These are phyloP conservation scores for Solanum hybrid DNA, from an alignment of 305 asterid genomes.

Conservation along the genomic window DNA sequence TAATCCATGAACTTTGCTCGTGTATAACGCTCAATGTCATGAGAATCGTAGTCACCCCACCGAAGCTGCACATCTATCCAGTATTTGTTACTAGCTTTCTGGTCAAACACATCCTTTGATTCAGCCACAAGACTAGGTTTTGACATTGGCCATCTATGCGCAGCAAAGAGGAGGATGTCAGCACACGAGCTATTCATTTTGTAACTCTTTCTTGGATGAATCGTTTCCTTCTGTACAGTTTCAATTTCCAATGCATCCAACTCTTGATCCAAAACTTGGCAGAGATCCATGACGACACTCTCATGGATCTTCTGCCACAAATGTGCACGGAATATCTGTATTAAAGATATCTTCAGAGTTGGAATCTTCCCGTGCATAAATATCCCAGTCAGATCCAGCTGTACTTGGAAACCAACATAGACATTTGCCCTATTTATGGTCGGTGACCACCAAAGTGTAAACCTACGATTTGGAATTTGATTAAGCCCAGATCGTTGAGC, in stretches of 20 bases:
- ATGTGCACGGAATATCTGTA: constrained; percentile 99
- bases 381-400: constrained; percentile 97
- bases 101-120: constrained; percentile 98
- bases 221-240: constrained; percentile 98
- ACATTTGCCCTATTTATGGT: constrained; percentile 97
- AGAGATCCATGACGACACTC: constrained; percentile 99
- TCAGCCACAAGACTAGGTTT: constrained; percentile 99
- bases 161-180: constrained; percentile 93
- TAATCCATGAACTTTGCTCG: constrained; percentile 98
- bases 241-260: constrained; percentile 96
- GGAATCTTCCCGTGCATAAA: constrained; percentile 99
- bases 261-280: constrained; percentile 99
- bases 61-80: constrained; percentile 99
- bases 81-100: constrained; percentile 95
- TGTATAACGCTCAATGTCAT: constrained; percentile 93
- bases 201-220: constrained; percentile 98
- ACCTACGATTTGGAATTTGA: constrained; percentile 93
- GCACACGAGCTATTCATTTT: constrained; percentile 99
- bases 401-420: constrained; percentile 99
- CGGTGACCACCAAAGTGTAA: constrained; percentile 99
- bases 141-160: constrained; percentile 99
- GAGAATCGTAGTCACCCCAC: constrained; percentile 99
- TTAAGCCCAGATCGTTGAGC: constrained; percentile 99
- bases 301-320: constrained; percentile 99
- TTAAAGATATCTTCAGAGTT: constrained; percentile 88